Evolutionary conservation across 768 basidiomycete genomes (phyloP).

Genomic region (Serpula lacrymans): DNA sequence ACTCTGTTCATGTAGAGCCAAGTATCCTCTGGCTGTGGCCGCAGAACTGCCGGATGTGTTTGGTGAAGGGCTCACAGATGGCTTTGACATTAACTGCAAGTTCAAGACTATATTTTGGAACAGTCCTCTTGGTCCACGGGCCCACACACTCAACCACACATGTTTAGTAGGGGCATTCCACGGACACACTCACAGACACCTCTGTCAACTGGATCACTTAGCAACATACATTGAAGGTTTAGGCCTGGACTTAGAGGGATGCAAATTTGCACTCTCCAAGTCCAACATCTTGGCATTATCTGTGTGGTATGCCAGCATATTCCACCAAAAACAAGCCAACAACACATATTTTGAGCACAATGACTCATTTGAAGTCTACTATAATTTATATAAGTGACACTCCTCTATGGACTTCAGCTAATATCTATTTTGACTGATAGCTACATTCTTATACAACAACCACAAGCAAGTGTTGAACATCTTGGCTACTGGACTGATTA

Average conservation of each 20-base stretch:
- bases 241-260: slow-evolving; percentile 17
- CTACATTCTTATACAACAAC: slow-evolving; percentile 1
- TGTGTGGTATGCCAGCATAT: slow-evolving; percentile 10
- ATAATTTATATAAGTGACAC: not conserved
- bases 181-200: slow-evolving; percentile 18
- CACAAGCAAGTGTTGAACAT: not conserved
- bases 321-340: slow-evolving; percentile 12
- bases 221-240: slow-evolving; percentile 10
- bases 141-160: no score
- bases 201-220: slow-evolving; percentile 16
- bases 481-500: no score
- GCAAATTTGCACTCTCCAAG: slow-evolving; percentile 15
- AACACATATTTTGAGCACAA: slow-evolving; percentile 2
- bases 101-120: slow-evolving; percentile 18
- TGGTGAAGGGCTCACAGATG: slow-evolving; percentile 6
- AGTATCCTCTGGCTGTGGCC: not conserved
- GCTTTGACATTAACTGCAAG: slow-evolving; percentile 30
- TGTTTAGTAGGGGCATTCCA: slow-evolving; percentile 16
- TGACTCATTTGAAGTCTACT: not conserved
- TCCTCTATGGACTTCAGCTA: not conserved
- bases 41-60: no score
- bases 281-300: slow-evolving; percentile 7
- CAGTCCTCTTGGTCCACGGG: slow-evolving; percentile 15
- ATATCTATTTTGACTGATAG: not conserved
- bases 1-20: no score